phyloP scores from a whole-genome alignment of 768 basidiomycete species.

The Rhodotorula kratochvilovae region DNA sequence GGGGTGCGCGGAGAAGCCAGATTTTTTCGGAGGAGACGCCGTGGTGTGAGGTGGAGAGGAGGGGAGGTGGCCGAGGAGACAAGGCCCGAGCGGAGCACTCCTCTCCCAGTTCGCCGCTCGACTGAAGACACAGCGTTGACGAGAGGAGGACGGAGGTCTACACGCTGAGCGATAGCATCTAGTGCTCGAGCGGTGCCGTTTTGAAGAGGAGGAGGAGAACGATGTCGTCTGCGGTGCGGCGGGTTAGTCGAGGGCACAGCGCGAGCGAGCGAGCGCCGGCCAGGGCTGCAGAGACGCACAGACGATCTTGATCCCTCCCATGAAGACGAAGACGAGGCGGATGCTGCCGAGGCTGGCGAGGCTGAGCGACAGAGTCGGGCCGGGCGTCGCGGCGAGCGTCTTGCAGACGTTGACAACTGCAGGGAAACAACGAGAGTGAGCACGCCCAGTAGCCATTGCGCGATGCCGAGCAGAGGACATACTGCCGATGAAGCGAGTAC shows the following conservation, averaged over 20 bases:
- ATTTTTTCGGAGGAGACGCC: no score
- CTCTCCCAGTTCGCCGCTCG: no score
- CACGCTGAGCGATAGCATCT: not conserved
- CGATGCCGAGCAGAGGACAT: not conserved
- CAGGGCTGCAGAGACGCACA: constrained; percentile 21
- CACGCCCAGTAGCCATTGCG: accelerated
- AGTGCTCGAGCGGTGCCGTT: constrained; percentile 23
- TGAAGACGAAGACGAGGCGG: constrained; percentile 21
- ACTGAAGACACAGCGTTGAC: no score
- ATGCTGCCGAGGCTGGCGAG: constrained; percentile 12
- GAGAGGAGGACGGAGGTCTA: no score
- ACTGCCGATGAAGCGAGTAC: constrained; percentile 33
- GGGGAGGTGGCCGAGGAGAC: no score
- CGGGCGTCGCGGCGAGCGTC: constrained; percentile 27
- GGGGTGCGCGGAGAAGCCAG: no score
- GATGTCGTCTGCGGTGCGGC: constrained; percentile 4
- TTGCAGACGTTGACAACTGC: constrained; percentile 36
- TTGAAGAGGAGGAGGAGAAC: constrained; percentile 20
- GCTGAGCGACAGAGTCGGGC: constrained; percentile 17
- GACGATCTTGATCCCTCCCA: constrained; percentile 19
- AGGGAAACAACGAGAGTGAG: not conserved
- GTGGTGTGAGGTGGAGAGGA: no score
- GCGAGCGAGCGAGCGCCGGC: no score
- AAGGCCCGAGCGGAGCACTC: no score
- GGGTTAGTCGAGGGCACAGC: not conserved